These are phyloP conservation scores for Strobilomyces confusus DNA, from an alignment of 768 basidiomycete genomes.

Conservation along the genomic window DNA sequence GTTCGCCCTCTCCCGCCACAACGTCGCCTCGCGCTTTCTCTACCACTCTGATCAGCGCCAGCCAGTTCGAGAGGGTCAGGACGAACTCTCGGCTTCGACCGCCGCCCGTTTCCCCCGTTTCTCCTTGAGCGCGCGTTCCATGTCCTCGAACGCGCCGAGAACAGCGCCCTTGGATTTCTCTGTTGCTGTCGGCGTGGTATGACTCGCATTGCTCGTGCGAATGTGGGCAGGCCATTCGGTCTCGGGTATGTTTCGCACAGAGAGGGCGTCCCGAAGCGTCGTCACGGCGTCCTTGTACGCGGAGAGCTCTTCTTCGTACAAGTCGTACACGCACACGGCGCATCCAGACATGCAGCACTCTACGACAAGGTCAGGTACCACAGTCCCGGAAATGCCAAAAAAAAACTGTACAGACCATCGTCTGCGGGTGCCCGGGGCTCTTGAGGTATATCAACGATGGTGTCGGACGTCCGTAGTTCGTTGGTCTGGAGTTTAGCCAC, in stretches of 20 bases:
- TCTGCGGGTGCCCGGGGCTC: conserved; percentile 58
- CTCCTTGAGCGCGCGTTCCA: conserved; percentile 54
- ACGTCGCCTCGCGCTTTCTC: conserved; percentile 17
- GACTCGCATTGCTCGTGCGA: conserved; percentile 16
- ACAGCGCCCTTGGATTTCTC: conserved; percentile 32
- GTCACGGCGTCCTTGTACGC: conserved; percentile 56
- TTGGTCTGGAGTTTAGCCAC: not conserved
- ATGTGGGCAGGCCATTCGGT: conserved; percentile 64
- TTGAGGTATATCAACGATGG: conserved; percentile 45
- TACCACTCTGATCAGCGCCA: conserved; percentile 13
- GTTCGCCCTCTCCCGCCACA: conserved; percentile 16
- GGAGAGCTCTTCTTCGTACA: conserved; percentile 72
- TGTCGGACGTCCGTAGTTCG: conserved; percentile 1
- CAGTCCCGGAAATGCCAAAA: not conserved
- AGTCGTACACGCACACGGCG: conserved; percentile 85
- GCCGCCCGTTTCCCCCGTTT: conserved; percentile 36
- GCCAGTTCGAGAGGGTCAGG: conserved; percentile 22
- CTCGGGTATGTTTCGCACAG: conserved; percentile 45
- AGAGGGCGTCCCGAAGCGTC: conserved; percentile 48
- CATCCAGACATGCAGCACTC: conserved; percentile 97
- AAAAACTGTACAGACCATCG: conserved; percentile 37
- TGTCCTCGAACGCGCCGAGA: conserved; percentile 67
- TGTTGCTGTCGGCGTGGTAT: not conserved
- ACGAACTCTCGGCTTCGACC: conserved; percentile 36
- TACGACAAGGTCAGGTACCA: conserved; percentile 24